Base-by-base conservation (phyloP, 352 stramenopile genomes). In the Globisporangium sylvaticum region DNA sequence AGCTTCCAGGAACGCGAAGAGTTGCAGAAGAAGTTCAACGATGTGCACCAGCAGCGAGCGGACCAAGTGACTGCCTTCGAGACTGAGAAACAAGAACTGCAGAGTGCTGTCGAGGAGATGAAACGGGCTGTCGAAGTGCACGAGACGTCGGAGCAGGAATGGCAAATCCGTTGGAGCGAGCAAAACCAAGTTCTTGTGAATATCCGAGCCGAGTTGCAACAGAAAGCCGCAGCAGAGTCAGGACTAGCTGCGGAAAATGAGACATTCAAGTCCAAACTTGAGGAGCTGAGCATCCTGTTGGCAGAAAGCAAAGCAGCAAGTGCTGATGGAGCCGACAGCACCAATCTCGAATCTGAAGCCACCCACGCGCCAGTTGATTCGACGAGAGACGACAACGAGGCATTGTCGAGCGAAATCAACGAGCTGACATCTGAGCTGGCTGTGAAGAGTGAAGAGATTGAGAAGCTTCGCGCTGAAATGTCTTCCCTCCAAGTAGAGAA, bases 81-180 rank as follows among this genome's bases (percentile, higher is more conserved):
- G 5, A 37, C 20, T 3, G 34, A 73, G 63, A 59, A 79, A 27
- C 37, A 56, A 62, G 55, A 39, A 24, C 59, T 87, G 24, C 63
- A 75, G 61, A 27, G 73, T 71, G 68, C 73, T 57, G 24, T 82
- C 4, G 68, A 52, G 18, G 61, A 65, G 2, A 56, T 84, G 9
- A 73, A 72, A 29, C 56, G 34, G 22, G 58, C 75, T 1, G 56
- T 78, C 32, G 20, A 53, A 6, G 32, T 59, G 39, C 58, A 64
- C 58, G 73, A 73, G 4, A 22, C 31, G 18, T 25, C 63, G 0
- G 59, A 58, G 39, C 4, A 57, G 18, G 37, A 62, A 15, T 67
- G 60, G 66, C 66, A 65, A 25, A 20, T 53, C 7, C 66, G 62
- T 25, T 72, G 66, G 66, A 46, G 54, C 31, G 66, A 67, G 24